phyloP scores from a whole-genome alignment of 2,329 filamentous ascomycete genomes.

The Bipolaris sorokiniana region DNA sequence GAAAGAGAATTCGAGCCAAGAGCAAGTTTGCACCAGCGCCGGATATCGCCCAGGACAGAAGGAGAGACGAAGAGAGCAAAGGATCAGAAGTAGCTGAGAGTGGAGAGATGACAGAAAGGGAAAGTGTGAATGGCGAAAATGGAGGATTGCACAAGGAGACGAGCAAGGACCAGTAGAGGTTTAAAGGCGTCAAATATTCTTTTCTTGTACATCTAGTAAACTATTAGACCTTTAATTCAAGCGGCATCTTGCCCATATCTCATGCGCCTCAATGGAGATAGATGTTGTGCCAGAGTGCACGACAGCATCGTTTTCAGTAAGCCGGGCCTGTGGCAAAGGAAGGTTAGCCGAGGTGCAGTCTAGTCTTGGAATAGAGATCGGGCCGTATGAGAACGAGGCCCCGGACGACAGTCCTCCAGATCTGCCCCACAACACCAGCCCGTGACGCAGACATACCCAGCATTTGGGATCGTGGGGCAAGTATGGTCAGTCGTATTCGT shows the following conservation, averaged over 20 bases:
- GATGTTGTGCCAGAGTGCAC: neutral
- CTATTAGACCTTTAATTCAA: constrained; percentile 3
- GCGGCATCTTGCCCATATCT: neutral
- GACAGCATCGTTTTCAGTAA: neutral
- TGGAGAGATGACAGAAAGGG: constrained; percentile 14
- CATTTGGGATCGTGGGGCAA: constrained; percentile 8
- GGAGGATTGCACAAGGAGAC: constrained; percentile 15
- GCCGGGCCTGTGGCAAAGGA: neutral
- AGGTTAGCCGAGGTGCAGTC: constrained; percentile 21
- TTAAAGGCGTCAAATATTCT: neutral
- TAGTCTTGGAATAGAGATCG: constrained; percentile 5
- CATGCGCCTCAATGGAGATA: neutral
- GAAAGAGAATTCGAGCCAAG: constrained; percentile 52
- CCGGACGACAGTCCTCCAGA: constrained; percentile 30
- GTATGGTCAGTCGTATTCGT: constrained; percentile 4
- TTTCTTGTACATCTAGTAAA: constrained; percentile 5
- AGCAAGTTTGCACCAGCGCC: constrained; percentile 53
- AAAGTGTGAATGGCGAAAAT: constrained; percentile 6
- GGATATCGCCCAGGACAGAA: constrained; percentile 47
- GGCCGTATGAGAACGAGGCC: constrained; percentile 7
- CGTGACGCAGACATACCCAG: constrained; percentile 21
- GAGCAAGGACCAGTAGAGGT: constrained; percentile 21
- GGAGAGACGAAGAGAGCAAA: constrained; percentile 43
- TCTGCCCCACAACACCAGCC: constrained; percentile 29
- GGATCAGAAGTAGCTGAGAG: constrained; percentile 13